Evolutionary conservation across 805 yeast species (phyloP).

Genomic region (Suhomyces tanzawaensis): DNA sequence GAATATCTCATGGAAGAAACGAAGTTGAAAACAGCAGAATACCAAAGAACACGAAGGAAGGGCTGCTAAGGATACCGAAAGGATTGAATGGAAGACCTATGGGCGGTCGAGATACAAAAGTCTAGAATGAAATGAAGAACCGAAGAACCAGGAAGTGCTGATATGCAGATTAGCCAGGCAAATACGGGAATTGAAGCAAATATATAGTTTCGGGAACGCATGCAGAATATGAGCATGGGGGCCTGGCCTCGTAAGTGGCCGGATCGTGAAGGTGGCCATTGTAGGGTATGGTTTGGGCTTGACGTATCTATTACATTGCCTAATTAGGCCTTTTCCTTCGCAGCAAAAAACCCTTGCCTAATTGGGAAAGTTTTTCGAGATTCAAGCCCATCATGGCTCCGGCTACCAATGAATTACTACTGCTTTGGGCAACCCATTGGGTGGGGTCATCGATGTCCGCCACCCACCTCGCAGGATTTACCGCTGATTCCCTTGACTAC

Average conservation of each 20-base stretch:
- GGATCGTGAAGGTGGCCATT: not conserved
- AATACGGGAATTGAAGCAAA: not conserved
- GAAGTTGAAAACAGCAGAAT: not conserved
- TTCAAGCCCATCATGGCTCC: not conserved
- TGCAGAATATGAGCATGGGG: not conserved
- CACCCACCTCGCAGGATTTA: not conserved
- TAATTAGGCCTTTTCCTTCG: conserved; percentile 8
- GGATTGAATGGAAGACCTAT: not conserved
- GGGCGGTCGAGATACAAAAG: not conserved
- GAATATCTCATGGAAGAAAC: conserved; percentile 6
- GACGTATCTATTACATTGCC: conserved; percentile 7
- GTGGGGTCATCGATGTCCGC: not conserved
- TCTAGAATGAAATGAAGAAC: not conserved
- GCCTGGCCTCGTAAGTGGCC: not conserved
- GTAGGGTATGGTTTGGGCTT: not conserved
- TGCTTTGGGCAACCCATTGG: not conserved
- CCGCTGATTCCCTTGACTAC: not conserved
- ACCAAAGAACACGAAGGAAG: not conserved
- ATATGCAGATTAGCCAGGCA: not conserved
- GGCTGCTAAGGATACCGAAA: not conserved
- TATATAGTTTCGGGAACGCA: not conserved
- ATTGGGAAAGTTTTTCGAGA: conserved; percentile 7
- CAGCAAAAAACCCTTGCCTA: conserved; percentile 8
- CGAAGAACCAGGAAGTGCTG: not conserved
- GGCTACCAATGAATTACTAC: not conserved